Base-by-base conservation (phyloP, 1,139 yeast species). In the Geotrichum restrictum region DNA sequence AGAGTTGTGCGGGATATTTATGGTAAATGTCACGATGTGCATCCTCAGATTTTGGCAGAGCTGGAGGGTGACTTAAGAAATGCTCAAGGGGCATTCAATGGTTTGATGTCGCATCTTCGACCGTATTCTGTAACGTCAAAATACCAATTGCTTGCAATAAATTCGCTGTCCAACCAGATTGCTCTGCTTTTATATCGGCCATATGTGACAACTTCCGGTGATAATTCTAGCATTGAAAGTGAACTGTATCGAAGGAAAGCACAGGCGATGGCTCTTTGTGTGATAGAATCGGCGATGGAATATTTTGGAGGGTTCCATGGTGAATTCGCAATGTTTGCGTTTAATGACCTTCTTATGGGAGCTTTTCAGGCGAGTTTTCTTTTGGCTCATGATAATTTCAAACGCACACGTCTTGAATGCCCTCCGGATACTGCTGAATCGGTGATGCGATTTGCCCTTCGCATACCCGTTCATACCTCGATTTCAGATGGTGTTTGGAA, bases 351-450 rank as follows among this genome's bases (percentile, higher is more conserved):
- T 14, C 39, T 29, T 19, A 37, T 43, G 24, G 45, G 48, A 2
- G 49, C 48, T 16, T 49, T 49, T 22, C 43, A 43, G 34, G 52
- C 45, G 5, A 41, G 44, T 10, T 24, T 49, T 2, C 36, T 49
- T 3, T 11, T 49, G 27, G 18, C 29, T 10, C 45, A 49, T 31
- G 34, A 44, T n/a, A 32, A 27, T 13, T 36, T 37, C 19, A 18
- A n/a, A 16, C 38, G 45, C 7, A 6, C 29, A 14, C 34, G 16
- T 11, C 34, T 29, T 29, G 36, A 3, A 2, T 14, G 7, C n/a
- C 8, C 11, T 27, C 40, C 45, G 3, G 52, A 49, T 16, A n/a
- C 19, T 21, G 43, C 52, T 31, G 45, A 44, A 14, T 31, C 19
- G 3, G 33, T 44, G 13, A 24, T 22, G n/a, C 47, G 24, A 22